These are phyloP conservation scores for Inga laurina DNA, from an alignment of 306 rosid genomes.

Conservation along the genomic window DNA sequence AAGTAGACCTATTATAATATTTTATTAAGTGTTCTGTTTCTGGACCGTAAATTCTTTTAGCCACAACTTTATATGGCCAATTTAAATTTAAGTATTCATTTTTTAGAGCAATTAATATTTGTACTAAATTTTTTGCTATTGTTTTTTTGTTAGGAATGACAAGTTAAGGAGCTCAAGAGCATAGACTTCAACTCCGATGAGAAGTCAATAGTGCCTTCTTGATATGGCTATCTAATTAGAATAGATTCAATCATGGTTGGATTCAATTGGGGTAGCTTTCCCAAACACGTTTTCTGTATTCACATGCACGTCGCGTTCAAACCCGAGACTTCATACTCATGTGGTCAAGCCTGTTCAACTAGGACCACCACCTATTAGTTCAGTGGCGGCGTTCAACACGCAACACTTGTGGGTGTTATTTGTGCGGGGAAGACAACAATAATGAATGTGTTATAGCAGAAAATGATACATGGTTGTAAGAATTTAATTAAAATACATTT, in stretches of 20 bases:
- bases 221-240: too few species aligned
- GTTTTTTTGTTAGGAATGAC: conserved; percentile 56
- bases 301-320: background rate
- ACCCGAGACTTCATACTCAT: too few species aligned
- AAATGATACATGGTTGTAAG: too few species aligned
- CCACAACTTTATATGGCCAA: background rate
- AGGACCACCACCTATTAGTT: too few species aligned
- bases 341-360: too few species aligned
- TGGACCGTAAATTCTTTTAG: background rate
- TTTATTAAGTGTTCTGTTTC: background rate
- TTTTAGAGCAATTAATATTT: too few species aligned
- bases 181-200: conserved; percentile 46
- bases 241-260: too few species aligned
- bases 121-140: background rate
- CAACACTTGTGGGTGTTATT: conserved; percentile 52
- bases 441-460: conserved; percentile 44
- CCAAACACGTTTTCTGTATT: too few species aligned
- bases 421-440: conserved; percentile 59
- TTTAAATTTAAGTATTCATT: background rate
- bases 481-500: too few species aligned
- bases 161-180: conserved; percentile 43
- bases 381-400: background rate
- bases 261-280: too few species aligned
- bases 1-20: too few species aligned
- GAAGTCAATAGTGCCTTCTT: conserved; percentile 43